Conservation (phyloP, 148 eudicot species). For the Rhododendron molle region DNA sequence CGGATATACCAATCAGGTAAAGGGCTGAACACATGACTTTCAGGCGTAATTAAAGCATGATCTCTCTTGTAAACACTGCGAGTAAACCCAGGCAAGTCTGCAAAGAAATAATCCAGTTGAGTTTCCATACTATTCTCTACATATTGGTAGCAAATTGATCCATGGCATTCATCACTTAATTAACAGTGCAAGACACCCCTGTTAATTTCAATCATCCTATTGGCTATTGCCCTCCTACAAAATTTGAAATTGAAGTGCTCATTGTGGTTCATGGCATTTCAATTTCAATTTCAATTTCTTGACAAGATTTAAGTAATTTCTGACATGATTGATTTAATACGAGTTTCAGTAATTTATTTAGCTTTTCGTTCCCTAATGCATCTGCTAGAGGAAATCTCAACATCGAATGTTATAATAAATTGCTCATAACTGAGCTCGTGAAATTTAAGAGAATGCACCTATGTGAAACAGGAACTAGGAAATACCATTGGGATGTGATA, state of each 20-base stretch:
- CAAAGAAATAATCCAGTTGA: conserved; percentile 11
- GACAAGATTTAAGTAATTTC: neutral
- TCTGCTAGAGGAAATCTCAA: neutral
- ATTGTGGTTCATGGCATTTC: neutral
- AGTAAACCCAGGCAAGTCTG: conserved; percentile 96
- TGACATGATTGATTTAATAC: neutral
- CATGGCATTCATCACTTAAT: neutral
- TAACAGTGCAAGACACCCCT: neutral
- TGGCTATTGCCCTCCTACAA: neutral
- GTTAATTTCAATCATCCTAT: neutral
- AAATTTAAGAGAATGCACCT: neutral
- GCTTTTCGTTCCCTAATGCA: neutral
- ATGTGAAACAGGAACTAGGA: neutral
- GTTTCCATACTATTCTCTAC: neutral
- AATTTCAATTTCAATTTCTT: neutral
- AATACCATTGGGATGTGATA: neutral
- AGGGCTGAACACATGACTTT: conserved; percentile 95
- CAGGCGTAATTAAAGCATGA: conserved; percentile 90
- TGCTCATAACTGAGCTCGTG: neutral
- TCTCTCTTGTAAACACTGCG: conserved; percentile 86
- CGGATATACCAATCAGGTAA: conserved; percentile 77
- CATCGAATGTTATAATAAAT: neutral
- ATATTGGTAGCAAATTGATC: neutral
- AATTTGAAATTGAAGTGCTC: neutral
- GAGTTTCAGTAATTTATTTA: neutral